phyloP scores from a whole-genome alignment of 2,329 filamentous ascomycete genomes.

The Aspergillus udagawae region DNA sequence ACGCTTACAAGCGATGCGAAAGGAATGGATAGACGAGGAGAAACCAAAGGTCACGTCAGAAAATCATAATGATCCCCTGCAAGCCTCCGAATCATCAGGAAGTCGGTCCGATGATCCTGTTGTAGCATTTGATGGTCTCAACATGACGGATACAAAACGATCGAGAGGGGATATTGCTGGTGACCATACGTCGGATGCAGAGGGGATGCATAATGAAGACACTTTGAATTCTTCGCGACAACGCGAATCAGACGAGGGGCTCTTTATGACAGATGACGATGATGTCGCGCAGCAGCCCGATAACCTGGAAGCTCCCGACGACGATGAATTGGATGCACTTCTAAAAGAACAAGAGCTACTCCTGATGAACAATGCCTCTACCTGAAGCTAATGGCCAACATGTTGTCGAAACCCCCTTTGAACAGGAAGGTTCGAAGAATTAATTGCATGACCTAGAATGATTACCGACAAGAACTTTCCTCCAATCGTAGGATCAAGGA shows the following conservation, averaged over 20 bases:
- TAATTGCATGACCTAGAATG: neutral
- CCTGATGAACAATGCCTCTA: slow-evolving; percentile 19
- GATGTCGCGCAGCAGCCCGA: neutral
- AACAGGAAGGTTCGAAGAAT: neutral
- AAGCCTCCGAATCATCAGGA: slow-evolving; percentile 4
- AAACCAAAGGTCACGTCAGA: slow-evolving; percentile 26
- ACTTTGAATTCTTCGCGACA: neutral
- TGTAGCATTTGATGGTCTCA: slow-evolving; percentile 3
- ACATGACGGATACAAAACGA: neutral
- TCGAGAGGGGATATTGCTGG: neutral
- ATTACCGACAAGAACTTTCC: neutral
- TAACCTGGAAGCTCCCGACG: slow-evolving; percentile 26
- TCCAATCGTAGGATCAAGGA: neutral
- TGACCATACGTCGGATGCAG: neutral
- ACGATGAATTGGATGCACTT: slow-evolving; percentile 51
- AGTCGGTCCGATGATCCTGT: neutral
- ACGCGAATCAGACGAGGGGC: slow-evolving; percentile 10
- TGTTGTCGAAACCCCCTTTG: neutral
- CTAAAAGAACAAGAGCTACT: slow-evolving; percentile 45
- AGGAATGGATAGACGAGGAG: slow-evolving; percentile 77
- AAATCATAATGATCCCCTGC: slow-evolving; percentile 2
- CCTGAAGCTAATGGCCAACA: neutral
- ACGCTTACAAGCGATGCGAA: slow-evolving; percentile 67
- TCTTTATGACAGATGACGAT: slow-evolving; percentile 31
- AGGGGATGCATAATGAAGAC: neutral